Conservation (phyloP, 2,329 filamentous ascomycete genomes). For the Chalaropsis thielavioides region DNA sequence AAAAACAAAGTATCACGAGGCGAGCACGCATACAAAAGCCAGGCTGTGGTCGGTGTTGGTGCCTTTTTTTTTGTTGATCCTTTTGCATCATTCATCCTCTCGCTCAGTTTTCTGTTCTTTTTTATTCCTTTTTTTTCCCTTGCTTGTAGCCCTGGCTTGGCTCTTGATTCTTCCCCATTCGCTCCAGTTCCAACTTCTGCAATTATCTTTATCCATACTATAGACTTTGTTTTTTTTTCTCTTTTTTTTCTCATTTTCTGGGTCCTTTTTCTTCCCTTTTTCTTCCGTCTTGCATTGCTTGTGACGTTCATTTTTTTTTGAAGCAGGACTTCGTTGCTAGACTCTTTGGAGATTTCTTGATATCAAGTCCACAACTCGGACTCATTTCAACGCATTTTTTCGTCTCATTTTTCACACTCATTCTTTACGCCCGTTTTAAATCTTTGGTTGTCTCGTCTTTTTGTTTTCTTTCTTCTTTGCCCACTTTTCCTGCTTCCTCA, state of each 20-base stretch:
- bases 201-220: constrained; percentile 2
- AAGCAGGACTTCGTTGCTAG: not conserved
- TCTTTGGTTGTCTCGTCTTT: not conserved
- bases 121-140: not conserved
- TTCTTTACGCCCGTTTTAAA: not conserved
- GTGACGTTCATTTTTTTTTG: not conserved
- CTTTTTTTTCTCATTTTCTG: not conserved
- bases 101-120: not conserved
- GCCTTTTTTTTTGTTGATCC: constrained; percentile 1
- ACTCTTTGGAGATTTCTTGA: not conserved
- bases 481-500: not conserved
- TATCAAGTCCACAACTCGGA: not conserved
- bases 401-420: not conserved
- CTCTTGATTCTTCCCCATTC: constrained; percentile 4
- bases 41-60: not conserved
- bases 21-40: not conserved
- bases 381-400: not conserved
- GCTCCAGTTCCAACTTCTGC: not conserved
- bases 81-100: not conserved
- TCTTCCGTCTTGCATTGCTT: constrained; percentile 1
- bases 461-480: not conserved
- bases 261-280: not conserved
- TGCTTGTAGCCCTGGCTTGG: not conserved
- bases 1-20: not conserved
- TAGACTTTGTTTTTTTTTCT: not conserved